Base-by-base conservation (phyloP, 805 yeast species). In the Suhomyces emberorum region DNA sequence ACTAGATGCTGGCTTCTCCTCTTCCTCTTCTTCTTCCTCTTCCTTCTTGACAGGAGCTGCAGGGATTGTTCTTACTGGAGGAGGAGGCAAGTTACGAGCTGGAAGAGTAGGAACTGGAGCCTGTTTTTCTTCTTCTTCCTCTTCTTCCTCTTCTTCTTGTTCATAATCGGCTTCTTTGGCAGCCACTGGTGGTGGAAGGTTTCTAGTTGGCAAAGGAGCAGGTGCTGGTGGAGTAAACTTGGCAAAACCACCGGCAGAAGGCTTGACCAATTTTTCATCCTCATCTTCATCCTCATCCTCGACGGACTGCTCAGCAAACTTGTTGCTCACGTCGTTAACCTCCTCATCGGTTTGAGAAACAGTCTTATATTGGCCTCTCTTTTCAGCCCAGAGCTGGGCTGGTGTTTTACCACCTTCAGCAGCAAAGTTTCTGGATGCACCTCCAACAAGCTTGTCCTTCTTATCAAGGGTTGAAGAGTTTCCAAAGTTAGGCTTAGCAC, bases 341-440 rank as follows among this genome's bases (percentile, higher is more conserved):
- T 35, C 42, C n/a, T 38, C 43, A 4, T 49, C 35, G 10, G 51
- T 48, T 20, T 59, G 49, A 9, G 55, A 20, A 32, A 66, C 76
- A 30, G 66, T 63, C 47, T 70, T 74, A 49, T 69, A 77, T 55
- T 80, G 73, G 32, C 88, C 95, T 54, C 82, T 79, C 65, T 81
- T 84, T 56, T 84, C 96, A 16, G 96, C 97, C 97, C 97, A 88
- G 19, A 86, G 52, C 64, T 88, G 96, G 19, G 96, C 96, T 16
- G 97, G 96, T 6, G 95, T 84, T 61, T 87, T 85, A 42, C 95
- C 96, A 42, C 72, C 76, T 43, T 75, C 75, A 36, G 81, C 65
- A 43, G 76, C 93, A 56, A 76, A 82, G 55, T 77, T 71, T 52
- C 74, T 68, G 19, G 77, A 70, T 33, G 79, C 63, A 26, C 87